Base-by-base conservation (phyloP, 2,329 filamentous ascomycete species). In the Xylaria polymorpha region DNA sequence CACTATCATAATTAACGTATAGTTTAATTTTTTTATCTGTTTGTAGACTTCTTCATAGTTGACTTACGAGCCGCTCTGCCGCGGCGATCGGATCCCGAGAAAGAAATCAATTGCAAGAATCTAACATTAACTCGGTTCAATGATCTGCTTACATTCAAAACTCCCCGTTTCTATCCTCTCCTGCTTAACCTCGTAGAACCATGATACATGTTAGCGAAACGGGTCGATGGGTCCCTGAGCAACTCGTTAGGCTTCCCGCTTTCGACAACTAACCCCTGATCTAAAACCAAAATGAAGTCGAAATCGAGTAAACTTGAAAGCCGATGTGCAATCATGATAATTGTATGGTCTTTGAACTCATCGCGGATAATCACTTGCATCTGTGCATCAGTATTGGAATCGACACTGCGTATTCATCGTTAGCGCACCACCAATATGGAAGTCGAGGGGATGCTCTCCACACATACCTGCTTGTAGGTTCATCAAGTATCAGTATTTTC, bases 251-350 rank as follows among this genome's bases (percentile, higher is more conserved):
- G 68, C 15, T 43, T 25, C 6, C 66, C 61, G n/a, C 50, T 70
- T 70, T 86, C 84, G 4, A 83, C 80, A 32, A 85, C 76, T 59
- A 75, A 74, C 0, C 84, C 84, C 44, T 79, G 75, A 22, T 85
- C 81, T 79, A 86, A 81, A 4, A 86, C 83, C 1, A 83, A 77
- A 50, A 86, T 79, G 15, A 78, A 77, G 70, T 86, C 84, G 71
- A 83, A 85, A 68, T 85, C 83, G 35, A 84, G 74, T 37, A 88
- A 83, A 0, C 85, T 86, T 4, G 78, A 75, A 0, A 84, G 68
- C 1, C 79, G 77, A 66, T 84, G 82, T 1, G 79, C 80, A n/a
- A 83, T 78, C 10, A 79, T 78, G 35, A 84, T 77, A 43, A 91
- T 84, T 0, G 89, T 92, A 71, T 87, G 86, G 0, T 77, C 66